Evolutionary conservation across 192 early-diverging fungal species (phyloP).

Genomic region (Mortierella alpina): DNA sequence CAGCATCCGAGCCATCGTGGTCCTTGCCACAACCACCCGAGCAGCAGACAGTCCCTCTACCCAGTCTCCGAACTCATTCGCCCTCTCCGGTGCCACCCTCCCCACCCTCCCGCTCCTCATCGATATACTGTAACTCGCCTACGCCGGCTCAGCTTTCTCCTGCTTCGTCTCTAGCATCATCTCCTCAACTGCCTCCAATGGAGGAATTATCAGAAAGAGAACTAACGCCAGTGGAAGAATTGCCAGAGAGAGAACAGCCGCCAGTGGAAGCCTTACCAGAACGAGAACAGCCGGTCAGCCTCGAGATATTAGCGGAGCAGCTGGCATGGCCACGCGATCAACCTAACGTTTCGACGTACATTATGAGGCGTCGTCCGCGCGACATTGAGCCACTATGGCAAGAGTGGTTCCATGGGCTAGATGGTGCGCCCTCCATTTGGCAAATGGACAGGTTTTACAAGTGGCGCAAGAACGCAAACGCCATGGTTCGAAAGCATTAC

Average conservation of each 20-base stretch:
- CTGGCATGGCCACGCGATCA: conserved; percentile 8
- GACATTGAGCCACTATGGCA: conserved; percentile 17
- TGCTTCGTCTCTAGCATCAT: background rate
- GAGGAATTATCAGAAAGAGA: too few species aligned
- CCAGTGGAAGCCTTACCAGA: too few species aligned
- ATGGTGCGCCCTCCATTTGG: conserved; percentile 20
- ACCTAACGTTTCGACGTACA: background rate
- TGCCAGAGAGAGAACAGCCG: too few species aligned
- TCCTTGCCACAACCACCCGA: too few species aligned
- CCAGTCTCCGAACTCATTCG: too few species aligned
- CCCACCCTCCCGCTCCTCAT: too few species aligned
- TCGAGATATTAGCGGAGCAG: background rate
- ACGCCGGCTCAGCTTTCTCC: too few species aligned
- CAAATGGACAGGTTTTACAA: conserved; percentile 16
- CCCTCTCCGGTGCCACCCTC: too few species aligned
- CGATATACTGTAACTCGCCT: too few species aligned
- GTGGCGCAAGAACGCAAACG: conserved; percentile 12
- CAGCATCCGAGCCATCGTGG: too few species aligned
- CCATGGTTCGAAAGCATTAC: conserved; percentile 11
- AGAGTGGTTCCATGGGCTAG: conserved; percentile 28
- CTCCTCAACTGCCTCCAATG: background rate
- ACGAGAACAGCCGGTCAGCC: background rate
- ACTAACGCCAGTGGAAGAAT: too few species aligned
- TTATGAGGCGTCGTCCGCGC: conserved; percentile 3
- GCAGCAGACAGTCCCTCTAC: too few species aligned